Evolutionary conservation across 177 flowering plant species (phyloP).

Genomic region (Vitis hybrid): DNA sequence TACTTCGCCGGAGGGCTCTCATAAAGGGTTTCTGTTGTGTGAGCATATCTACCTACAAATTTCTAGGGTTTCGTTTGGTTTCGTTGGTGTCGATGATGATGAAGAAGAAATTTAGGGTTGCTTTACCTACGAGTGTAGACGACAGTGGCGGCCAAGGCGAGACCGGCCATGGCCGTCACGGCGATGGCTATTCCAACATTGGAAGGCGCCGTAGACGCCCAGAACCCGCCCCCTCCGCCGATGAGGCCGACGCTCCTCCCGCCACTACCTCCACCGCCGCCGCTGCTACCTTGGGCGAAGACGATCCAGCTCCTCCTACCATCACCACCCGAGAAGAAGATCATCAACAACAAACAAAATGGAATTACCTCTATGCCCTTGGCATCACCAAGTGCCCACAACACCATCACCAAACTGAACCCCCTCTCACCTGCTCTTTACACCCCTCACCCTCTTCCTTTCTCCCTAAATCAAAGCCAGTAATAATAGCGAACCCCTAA

Average conservation of each 20-base stretch:
- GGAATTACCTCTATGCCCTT: too few relatives aligned
- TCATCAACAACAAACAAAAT: slow-evolving; percentile 6
- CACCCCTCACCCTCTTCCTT: background rate
- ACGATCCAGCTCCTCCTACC: slow-evolving; percentile 21
- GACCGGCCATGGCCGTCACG: slow-evolving; percentile 62
- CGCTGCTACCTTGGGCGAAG: slow-evolving; percentile 18
- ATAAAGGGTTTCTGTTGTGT: slow-evolving; percentile 20
- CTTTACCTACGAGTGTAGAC: slow-evolving; percentile 44
- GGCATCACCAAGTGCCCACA: background rate
- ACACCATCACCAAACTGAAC: slow-evolving; percentile 1
- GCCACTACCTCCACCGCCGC: slow-evolving; percentile 22
- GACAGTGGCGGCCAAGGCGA: slow-evolving; percentile 50
- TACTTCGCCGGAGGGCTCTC: slow-evolving; percentile 25
- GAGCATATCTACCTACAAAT: slow-evolving; percentile 13
- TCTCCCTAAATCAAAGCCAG: too few relatives aligned
- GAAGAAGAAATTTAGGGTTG: background rate
- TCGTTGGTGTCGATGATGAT: background rate
- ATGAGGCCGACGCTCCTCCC: slow-evolving; percentile 3
- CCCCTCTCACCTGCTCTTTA: background rate
- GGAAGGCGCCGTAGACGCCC: slow-evolving; percentile 15
- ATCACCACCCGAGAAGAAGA: slow-evolving; percentile 21
- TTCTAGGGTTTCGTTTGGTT: background rate
- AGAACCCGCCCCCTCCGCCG: slow-evolving; percentile 24
- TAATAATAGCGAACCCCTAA: too few relatives aligned
- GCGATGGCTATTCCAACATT: slow-evolving; percentile 38